Evolutionary conservation across 352 stramenopile species (phyloP).

Genomic region (Poterioochromonas sp.): DNA sequence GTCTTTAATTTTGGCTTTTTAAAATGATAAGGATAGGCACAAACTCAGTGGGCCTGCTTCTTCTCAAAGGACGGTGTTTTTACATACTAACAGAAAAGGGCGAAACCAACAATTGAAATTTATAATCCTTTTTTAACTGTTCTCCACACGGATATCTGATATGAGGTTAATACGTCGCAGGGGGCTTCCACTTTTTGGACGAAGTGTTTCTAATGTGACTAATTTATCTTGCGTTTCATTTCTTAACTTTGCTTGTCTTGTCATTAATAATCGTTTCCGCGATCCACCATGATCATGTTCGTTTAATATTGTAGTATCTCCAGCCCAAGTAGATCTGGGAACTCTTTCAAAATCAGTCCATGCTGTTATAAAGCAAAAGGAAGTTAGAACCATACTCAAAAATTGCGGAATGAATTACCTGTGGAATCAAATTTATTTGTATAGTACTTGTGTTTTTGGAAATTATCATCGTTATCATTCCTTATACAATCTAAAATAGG

Average conservation of each 20-base stretch:
- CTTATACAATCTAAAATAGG: constrained; percentile 13
- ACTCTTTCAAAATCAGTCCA: constrained; percentile 13
- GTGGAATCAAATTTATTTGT: constrained; percentile 28
- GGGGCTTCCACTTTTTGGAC: not conserved
- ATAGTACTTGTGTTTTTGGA: constrained; percentile 31
- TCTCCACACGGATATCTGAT: not conserved
- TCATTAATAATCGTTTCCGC: not conserved
- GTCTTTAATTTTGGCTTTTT: too few relatives aligned
- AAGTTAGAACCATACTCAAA: too few relatives aligned
- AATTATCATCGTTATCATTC: not conserved
- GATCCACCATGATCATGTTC: not conserved
- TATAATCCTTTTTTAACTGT: not conserved
- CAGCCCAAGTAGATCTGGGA: not conserved
- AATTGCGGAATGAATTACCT: constrained; percentile 4
- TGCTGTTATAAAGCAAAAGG: too few relatives aligned
- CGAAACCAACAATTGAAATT: too few relatives aligned
- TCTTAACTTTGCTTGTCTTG: not conserved
- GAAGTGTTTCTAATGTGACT: not conserved
- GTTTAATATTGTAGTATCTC: not conserved
- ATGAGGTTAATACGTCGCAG: not conserved
- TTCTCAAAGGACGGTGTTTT: too few relatives aligned
- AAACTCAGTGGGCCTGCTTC: too few relatives aligned
- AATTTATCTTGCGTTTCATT: not conserved
- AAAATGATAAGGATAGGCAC: too few relatives aligned
- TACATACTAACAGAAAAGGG: too few relatives aligned